Evolutionary conservation across 108 stramenopile species (phyloP), one percentile per base, ranked within the genome.

Genomic region (Nitzschia sp.): DNA sequence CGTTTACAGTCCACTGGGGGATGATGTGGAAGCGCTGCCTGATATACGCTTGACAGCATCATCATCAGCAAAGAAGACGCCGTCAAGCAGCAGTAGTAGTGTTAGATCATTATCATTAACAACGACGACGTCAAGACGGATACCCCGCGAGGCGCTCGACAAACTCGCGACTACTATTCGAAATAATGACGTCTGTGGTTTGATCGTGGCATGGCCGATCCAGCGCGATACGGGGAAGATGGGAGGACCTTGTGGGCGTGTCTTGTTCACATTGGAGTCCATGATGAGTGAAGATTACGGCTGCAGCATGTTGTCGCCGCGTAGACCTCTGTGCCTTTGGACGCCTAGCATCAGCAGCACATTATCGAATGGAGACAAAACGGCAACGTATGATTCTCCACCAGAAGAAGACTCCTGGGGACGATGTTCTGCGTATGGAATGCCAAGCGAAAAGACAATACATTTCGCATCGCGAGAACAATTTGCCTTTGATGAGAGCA

Each of bases 191-290:
- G 74, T 75, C 0, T 78, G 79, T 55, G 82, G 76, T 18, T 46
- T 83, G 9, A 51, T 83, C 17, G 79, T 83, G 15, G 28, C 32
- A 11, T 83, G 82, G 82, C 82, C 82, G 1, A 29, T 70, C 19
- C 73, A 71, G 27, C 63, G 26, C 5, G 71, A 81, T 21, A 54
- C 70, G 11, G 68, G 68, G 31, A 53, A 64, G n/a, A 54, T 62
- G 62, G 82, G 72, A 19, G 75, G 59, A 17, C 36, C 78, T 23
- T 76, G 78, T 71, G 80, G 78, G 1, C 56, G 68, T 54, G 79
- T 75, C 25, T 26, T 82, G 36, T 57, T 47, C 46, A 67, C 75
- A 2, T 47, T 81, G 34, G 80, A 81, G 23, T 47, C 34, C 24
- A 57, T 81, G 13, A n/a, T 53, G 46, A 47, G 17, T 6, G 42